Evolutionary conservation across 2,329 filamentous ascomycete species (phyloP), one percentile per base, ranked within the genome.

Genomic region (Tolypocladium paradoxum): DNA sequence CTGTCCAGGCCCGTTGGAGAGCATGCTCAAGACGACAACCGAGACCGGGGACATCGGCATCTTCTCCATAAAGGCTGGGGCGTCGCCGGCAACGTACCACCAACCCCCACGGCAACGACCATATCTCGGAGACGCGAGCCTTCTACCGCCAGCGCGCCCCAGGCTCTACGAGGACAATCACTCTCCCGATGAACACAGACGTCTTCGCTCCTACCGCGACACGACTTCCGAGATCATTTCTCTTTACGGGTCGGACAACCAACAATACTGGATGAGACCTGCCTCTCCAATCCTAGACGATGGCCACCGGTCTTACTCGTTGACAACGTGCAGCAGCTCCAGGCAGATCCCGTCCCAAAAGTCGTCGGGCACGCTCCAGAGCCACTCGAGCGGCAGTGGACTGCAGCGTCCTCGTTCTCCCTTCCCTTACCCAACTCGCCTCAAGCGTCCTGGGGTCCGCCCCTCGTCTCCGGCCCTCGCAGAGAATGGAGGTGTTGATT

Each of bases 21-120:
- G 79, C 63, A 84, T 85, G 82, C 70, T 85, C 54, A 84, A 79
- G 67, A 84, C 77, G 4, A 83, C 79, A 1, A 84, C 81, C 1
- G 82, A 85, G 61, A 83, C 81, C 9, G 81, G 82, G n/a, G 80
- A 85, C 58, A 81, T 83, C 58, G 81, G 80, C 5, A 67, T 78
- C 49, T 84, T 83, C 63, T 81, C 77, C 50, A 79, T 82, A 58
- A 73, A 60, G 36, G 58, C 61, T 4, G 51, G 56, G 37, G 34
- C 56, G 11, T 67, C 70, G 14, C 66, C 66, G 6, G 64, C 65
- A 12, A 60, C 65, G 8, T 65, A 65, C 49, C 63, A 64, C 37
- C 61, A 62, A 7, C 56, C 58, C 14, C 58, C 64, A 54, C 65
- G 64, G 20, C 53, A 61, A 35, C 65, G 64, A 52, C 59, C 63